Evolutionary conservation across 148 eudicot species (phyloP).

Genomic region (Dianthus caryophyllus): DNA sequence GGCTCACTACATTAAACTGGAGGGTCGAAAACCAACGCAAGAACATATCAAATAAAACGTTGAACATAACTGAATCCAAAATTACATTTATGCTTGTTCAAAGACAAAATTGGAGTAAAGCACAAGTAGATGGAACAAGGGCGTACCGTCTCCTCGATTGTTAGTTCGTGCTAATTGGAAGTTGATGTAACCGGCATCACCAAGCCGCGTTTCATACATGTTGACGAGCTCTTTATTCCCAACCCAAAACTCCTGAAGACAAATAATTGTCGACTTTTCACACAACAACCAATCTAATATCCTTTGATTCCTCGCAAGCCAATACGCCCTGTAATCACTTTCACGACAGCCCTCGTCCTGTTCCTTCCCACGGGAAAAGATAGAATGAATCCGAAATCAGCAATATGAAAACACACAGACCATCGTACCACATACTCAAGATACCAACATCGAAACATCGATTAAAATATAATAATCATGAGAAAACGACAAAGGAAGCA

Average conservation of each 20-base stretch:
- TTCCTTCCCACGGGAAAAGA: slow-evolving; percentile 26
- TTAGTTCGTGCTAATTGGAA: slow-evolving; percentile 95
- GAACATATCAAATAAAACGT: background rate
- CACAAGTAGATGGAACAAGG: background rate
- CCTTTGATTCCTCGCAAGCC: slow-evolving; percentile 78
- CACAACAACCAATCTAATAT: slow-evolving; percentile 88
- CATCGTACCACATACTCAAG: background rate
- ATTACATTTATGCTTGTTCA: background rate
- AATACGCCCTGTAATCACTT: slow-evolving; percentile 68
- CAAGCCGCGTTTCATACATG: slow-evolving; percentile 82
- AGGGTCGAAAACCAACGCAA: background rate
- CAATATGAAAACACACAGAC: background rate
- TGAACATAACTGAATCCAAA: background rate
- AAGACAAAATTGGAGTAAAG: background rate
- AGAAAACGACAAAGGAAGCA: background rate
- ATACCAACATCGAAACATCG: slow-evolving; percentile 1
- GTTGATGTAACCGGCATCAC: slow-evolving; percentile 79
- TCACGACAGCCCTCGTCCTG: slow-evolving; percentile 83
- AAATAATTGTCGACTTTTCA: slow-evolving; percentile 88
- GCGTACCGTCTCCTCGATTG: slow-evolving; percentile 90
- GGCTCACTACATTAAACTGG: background rate
- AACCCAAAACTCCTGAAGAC: slow-evolving; percentile 99
- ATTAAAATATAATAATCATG: slow-evolving; percentile 1
- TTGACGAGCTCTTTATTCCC: slow-evolving; percentile 88
- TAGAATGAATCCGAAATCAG: slow-evolving; percentile 15